Evolutionary conservation across 306 rosid genomes (phyloP).

Genomic region (Vigna trinervia): DNA sequence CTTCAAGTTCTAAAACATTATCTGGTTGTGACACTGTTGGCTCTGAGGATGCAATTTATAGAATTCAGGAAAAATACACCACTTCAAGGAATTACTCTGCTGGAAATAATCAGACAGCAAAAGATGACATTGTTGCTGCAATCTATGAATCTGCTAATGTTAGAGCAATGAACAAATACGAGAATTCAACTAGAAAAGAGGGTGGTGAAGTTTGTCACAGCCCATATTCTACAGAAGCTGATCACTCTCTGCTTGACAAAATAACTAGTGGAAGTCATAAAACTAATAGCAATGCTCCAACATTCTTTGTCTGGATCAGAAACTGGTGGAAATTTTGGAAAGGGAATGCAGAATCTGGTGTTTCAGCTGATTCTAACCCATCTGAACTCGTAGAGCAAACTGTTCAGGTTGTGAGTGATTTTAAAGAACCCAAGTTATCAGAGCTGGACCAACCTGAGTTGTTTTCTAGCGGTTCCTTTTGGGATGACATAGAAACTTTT

Average conservation of each 20-base stretch:
- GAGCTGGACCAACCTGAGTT: constrained; percentile 49
- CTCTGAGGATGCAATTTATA: constrained; percentile 43
- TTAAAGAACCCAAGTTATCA: constrained; percentile 45
- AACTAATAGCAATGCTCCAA: constrained; percentile 40
- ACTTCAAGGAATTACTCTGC: constrained; percentile 41
- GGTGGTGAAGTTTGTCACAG: constrained; percentile 43
- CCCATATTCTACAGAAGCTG: constrained; percentile 42
- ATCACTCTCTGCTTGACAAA: constrained; percentile 45
- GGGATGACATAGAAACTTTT: constrained; percentile 74
- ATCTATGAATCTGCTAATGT: constrained; percentile 39
- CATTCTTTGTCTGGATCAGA: constrained; percentile 51
- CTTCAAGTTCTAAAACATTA: constrained; percentile 51
- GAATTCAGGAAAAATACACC: constrained; percentile 45
- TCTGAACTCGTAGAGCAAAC: constrained; percentile 47
- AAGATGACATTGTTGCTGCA: constrained; percentile 30
- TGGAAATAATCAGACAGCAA: constrained; percentile 39
- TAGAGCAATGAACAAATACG: constrained; percentile 41
- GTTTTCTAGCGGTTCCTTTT: constrained; percentile 63
- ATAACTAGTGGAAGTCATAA: constrained; percentile 45
- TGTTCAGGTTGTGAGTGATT: constrained; percentile 42
- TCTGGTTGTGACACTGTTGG: constrained; percentile 41
- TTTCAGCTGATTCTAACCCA: constrained; percentile 49
- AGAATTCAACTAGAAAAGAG: constrained; percentile 46
- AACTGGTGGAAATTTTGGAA: constrained; percentile 60
- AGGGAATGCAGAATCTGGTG: constrained; percentile 38